Evolutionary conservation across 768 basidiomycete genomes (phyloP).

Genomic region (Rhodosporidiobolus sp.): DNA sequence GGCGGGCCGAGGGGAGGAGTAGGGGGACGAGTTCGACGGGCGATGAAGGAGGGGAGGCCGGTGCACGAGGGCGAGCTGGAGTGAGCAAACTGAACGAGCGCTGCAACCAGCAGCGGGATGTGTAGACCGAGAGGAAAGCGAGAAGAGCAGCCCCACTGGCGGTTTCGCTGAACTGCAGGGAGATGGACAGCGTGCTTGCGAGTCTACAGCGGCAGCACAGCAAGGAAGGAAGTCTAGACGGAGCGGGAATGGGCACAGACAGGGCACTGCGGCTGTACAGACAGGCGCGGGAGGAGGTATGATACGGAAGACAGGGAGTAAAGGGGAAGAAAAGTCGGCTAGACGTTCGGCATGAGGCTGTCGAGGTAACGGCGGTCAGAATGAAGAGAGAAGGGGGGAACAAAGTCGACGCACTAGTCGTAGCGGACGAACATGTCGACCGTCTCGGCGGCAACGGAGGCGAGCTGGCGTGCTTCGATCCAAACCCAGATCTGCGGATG

Average conservation of each 20-base stretch:
- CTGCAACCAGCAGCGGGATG: too few species aligned
- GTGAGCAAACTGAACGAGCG: too few species aligned
- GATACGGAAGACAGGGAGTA: neutral
- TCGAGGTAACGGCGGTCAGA: neutral
- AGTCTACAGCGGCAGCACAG: too few species aligned
- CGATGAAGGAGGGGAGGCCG: too few species aligned
- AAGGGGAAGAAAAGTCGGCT: neutral
- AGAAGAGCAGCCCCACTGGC: too few species aligned
- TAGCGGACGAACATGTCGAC: slow-evolving; percentile 83
- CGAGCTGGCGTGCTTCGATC: slow-evolving; percentile 86
- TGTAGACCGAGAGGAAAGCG: too few species aligned
- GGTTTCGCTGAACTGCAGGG: too few species aligned
- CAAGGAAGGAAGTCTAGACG: neutral
- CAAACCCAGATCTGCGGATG: slow-evolving; percentile 75
- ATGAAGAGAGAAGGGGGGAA: neutral
- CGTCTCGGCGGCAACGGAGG: slow-evolving; percentile 70
- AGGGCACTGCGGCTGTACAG: too few species aligned
- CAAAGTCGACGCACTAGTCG: slow-evolving; percentile 65
- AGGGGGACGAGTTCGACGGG: too few species aligned
- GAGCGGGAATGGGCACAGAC: neutral
- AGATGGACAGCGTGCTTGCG: too few species aligned
- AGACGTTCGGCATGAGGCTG: slow-evolving; percentile 20
- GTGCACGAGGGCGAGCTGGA: too few species aligned
- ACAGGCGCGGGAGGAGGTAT: neutral
- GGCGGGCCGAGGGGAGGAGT: too few species aligned